A percentile compares a stretch with the other conserved stretches of the same genome.
Evolutionary conservation across 192 early-diverging fungal species (phyloP).

Genomic region (Entomortierella beljakovae): DNA sequence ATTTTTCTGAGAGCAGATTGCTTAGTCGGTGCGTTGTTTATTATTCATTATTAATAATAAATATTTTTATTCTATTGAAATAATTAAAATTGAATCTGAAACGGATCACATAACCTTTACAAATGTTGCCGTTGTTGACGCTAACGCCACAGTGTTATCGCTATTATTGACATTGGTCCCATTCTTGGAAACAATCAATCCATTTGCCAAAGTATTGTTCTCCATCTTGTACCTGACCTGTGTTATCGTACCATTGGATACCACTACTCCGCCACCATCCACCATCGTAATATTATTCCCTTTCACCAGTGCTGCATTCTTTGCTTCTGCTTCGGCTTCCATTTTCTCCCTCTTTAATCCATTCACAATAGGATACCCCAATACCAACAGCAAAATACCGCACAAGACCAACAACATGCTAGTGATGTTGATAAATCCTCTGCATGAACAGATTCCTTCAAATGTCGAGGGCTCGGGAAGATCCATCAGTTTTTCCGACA

Average conservation of each 20-base stretch:
- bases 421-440: conserved; percentile 33
- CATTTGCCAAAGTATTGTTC: neutral
- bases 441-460: conserved; percentile 40
- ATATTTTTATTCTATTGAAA: neutral
- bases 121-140: neutral
- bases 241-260: neutral
- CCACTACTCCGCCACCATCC: neutral
- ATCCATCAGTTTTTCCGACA: conserved; percentile 36
- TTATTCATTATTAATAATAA: no score
- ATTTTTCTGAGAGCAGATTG: no score
- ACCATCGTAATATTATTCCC: neutral
- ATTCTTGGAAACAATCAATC: neutral
- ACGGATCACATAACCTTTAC: neutral
- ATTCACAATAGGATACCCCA: conserved; percentile 35
- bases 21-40: no score
- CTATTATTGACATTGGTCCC: neutral
- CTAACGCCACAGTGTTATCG: no score
- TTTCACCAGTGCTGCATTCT: neutral
- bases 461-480: conserved; percentile 32
- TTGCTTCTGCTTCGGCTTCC: conserved; percentile 16
- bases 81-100: neutral
- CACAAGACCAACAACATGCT: conserved; percentile 40
- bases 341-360: conserved; percentile 34
- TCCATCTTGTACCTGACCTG: neutral
- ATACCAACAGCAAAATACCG: conserved; percentile 24